Base-by-base conservation (phyloP, 176 grass and related monocot species). In the Juncus inflexus region DNA sequence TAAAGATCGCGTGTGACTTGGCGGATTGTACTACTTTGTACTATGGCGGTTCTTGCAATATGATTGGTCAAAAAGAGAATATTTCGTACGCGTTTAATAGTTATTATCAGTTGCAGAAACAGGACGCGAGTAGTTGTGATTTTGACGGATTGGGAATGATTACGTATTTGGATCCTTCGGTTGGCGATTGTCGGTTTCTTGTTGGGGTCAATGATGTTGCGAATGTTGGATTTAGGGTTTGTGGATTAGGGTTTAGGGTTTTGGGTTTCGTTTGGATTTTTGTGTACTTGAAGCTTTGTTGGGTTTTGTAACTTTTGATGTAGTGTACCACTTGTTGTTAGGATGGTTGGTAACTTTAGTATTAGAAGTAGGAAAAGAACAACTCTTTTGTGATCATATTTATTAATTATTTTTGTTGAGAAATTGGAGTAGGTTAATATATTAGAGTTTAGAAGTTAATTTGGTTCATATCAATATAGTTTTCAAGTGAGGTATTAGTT, bases 31-130 rank as follows among this genome's bases (percentile, higher is more conserved):
- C 91, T 15, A 96, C 70, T 36, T 78, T 96, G 7, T 67, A 81
- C 50, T 81, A 86, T 3, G 87, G 91, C 77, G 91, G 91, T 8
- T 91, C 87, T 6, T 96, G 87, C 79, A 81, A 91, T 61, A 79
- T 59, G 12, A 96, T 96, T 52, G 91, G 81, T 38, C 66, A 91
- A 14, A 91, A 96, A 72, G 91, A 74, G 11, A 96, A 96, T 2
- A 61, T 83, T 54, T 96, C 91, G 2, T 96, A 91, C 16, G 91
- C 91, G 64, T 96, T 96, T 79, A 96, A 96, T 80, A 91, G 91
- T 70, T 96, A 96, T 60, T 96, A 96, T 42, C 91, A 96, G 75
- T 50, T 77, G 55, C 87, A 91, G 63, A 96, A 96, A 74, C 91
- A 96, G 59, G 87, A 91, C 16, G 51, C 84, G 12, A 78, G 66